A percentile compares a stretch with the other conserved stretches of the same genome.
phyloP scores from a whole-genome alignment of 192 early-diverging fungal genomes.

The Backusella tarrabulga region DNA sequence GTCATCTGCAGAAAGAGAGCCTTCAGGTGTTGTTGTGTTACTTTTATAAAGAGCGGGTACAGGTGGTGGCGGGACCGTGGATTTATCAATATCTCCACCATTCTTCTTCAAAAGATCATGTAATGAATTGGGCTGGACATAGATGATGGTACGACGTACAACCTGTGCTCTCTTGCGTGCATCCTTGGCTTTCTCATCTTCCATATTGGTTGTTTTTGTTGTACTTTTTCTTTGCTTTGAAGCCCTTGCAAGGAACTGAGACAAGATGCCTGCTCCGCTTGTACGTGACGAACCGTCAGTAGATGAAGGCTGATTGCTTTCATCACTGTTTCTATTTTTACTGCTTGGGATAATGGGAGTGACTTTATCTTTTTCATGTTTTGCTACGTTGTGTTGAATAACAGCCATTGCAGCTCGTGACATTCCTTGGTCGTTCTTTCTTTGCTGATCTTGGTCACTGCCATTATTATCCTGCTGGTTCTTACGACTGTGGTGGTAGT shows the following conservation, averaged over 20 bases:
- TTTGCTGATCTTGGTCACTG: not conserved
- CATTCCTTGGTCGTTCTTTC: constrained; percentile 4
- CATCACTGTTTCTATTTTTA: not conserved
- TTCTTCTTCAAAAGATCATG: constrained; percentile 6
- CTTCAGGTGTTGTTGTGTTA: not conserved
- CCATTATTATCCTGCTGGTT: not conserved
- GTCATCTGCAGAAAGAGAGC: not conserved
- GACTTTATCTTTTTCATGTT: not conserved
- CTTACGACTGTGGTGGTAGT: not conserved
- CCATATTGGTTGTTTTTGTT: constrained; percentile 21
- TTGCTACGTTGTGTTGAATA: constrained; percentile 14
- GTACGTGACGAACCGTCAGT: not conserved
- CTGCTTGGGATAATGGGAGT: not conserved
- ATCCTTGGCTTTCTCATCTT: not conserved
- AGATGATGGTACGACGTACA: constrained; percentile 36
- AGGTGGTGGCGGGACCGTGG: not conserved
- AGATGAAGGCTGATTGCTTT: not conserved
- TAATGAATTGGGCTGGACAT: constrained; percentile 21
- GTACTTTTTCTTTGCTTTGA: not conserved
- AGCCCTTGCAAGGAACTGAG: constrained; percentile 5
- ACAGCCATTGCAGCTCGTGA: constrained; percentile 23
- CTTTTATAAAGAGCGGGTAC: not conserved
- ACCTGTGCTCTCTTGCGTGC: constrained; percentile 17
- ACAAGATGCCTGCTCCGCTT: not conserved
- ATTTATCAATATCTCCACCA: not conserved